These are phyloP conservation scores for Leucocoprinus leucothites DNA, from an alignment of 768 basidiomycete species.

Conservation along the genomic window DNA sequence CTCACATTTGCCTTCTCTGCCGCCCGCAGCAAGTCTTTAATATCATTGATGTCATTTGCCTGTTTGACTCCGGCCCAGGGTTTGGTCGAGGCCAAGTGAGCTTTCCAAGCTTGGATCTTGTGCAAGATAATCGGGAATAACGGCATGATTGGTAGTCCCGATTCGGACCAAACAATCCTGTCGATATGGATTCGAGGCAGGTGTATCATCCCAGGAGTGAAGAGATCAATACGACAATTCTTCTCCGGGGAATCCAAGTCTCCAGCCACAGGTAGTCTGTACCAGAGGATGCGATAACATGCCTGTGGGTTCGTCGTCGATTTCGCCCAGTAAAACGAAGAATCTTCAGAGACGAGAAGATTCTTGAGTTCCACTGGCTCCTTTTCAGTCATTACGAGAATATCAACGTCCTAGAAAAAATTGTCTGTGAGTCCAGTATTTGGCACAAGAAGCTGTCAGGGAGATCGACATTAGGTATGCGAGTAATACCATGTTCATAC, in stretches of 20 bases:
- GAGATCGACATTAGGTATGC: slow-evolving; percentile 11
- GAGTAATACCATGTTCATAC: slow-evolving; percentile 8
- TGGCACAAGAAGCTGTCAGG: neutral
- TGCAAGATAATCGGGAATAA: slow-evolving; percentile 32
- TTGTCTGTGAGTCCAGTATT: neutral
- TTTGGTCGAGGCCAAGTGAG: slow-evolving; percentile 7
- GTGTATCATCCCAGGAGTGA: slow-evolving; percentile 19
- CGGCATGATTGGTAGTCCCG: slow-evolving; percentile 14
- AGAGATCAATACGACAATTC: slow-evolving; percentile 16
- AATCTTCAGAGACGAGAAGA: neutral
- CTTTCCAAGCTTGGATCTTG: slow-evolving; percentile 25
- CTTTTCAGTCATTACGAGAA: slow-evolving; percentile 13
- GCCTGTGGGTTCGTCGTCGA: slow-evolving; percentile 14
- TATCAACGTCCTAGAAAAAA: slow-evolving; percentile 17
- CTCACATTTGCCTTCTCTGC: slow-evolving; percentile 1
- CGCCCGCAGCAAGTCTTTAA: slow-evolving; percentile 14
- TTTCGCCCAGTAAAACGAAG: slow-evolving; percentile 10
- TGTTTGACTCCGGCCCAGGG: slow-evolving; percentile 5
- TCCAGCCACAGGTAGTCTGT: neutral
- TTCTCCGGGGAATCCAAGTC: neutral
- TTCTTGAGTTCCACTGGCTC: slow-evolving; percentile 7
- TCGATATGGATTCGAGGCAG: slow-evolving; percentile 15
- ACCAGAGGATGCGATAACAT: slow-evolving; percentile 13
- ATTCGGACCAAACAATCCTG: slow-evolving; percentile 1
- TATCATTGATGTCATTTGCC: slow-evolving; percentile 14